Conservation (phyloP, 306 rosid species). For the Quercus glauca region DNA sequence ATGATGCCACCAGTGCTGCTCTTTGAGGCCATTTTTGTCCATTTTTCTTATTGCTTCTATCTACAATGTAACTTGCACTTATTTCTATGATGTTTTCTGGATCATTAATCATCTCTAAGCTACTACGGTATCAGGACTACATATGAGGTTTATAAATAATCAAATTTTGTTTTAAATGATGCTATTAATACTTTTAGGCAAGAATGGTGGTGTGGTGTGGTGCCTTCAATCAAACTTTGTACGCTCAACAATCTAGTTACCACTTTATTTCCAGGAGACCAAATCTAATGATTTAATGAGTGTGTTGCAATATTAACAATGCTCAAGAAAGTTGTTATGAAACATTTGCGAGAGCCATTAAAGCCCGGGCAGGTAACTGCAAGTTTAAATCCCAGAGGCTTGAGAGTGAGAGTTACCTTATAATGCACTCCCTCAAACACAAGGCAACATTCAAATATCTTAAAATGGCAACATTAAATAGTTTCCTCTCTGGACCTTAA, state of each 20-base stretch:
- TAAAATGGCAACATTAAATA: too few relatives aligned
- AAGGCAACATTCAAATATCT: too few relatives aligned
- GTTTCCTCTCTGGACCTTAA: too few relatives aligned
- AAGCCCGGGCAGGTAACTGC: too few relatives aligned
- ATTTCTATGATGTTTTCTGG: not conserved
- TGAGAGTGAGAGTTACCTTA: too few relatives aligned
- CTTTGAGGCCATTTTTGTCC: not conserved
- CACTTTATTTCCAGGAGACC: not conserved
- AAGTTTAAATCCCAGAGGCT: too few relatives aligned
- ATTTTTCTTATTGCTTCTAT: not conserved
- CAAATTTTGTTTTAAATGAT: not conserved
- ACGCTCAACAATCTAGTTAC: not conserved
- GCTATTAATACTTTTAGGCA: not conserved
- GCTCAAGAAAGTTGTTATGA: too few relatives aligned
- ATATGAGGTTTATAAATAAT: not conserved
- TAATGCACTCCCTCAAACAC: too few relatives aligned
- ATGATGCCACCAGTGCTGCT: slow-evolving; percentile 45
- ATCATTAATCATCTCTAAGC: not conserved
- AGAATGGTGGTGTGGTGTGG: not conserved
- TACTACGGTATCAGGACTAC: not conserved
- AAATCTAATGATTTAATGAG: too few relatives aligned
- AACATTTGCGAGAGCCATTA: too few relatives aligned
- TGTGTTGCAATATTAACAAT: too few relatives aligned
- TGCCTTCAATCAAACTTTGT: not conserved
- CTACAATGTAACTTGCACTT: not conserved